A percentile compares a stretch with the other conserved stretches of the same genome.
Evolutionary conservation across 139 green algal species (phyloP).

Genomic region (Micromonas pusilla): DNA sequence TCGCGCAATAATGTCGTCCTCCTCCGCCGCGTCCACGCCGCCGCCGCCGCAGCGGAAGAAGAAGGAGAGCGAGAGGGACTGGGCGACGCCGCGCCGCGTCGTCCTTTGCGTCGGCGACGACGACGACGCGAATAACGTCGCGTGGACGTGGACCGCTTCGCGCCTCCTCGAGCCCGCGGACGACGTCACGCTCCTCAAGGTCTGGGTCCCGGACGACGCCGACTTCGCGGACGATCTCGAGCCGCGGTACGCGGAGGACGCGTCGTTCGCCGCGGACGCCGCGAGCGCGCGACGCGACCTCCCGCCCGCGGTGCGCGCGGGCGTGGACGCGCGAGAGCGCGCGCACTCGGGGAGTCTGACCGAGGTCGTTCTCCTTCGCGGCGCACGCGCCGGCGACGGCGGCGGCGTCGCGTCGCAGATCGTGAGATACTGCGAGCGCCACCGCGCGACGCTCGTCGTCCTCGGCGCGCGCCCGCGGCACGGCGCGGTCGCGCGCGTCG

Average conservation of each 20-base stretch:
- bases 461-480: background rate
- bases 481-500: background rate
- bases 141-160: background rate
- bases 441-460: background rate
- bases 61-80: too few species aligned
- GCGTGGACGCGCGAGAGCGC: too few species aligned
- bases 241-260: too few species aligned
- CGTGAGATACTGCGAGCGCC: background rate
- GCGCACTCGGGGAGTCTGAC: too few species aligned
- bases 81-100: background rate
- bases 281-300: too few species aligned
- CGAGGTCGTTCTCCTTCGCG: background rate
- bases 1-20: background rate
- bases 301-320: too few species aligned
- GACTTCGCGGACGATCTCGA: background rate
- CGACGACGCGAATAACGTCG: background rate
- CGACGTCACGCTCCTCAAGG: background rate
- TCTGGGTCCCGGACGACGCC: background rate
- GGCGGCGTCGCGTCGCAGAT: background rate
- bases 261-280: background rate
- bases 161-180: background rate
- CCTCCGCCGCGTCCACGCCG: too few species aligned
- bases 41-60: too few species aligned
- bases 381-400: too few species aligned
- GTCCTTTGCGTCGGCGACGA: background rate